phyloP scores from a whole-genome alignment of 306 rosid genomes.

The Prinsepia uniflora region DNA sequence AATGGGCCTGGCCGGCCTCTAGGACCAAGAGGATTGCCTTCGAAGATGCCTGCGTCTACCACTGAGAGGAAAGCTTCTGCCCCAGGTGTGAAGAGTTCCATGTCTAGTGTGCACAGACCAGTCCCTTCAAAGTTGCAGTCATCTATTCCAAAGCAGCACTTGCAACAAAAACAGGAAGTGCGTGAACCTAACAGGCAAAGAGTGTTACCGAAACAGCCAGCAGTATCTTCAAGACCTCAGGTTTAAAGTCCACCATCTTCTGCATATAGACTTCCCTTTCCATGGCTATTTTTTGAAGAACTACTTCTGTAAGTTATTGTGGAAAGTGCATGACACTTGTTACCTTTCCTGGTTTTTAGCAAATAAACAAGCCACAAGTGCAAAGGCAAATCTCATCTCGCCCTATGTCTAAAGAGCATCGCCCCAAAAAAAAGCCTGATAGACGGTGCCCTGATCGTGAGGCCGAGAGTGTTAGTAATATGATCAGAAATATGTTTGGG shows the following conservation, averaged over 20 bases:
- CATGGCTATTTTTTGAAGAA: background rate
- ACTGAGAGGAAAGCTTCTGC: constrained; percentile 45
- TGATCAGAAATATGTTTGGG: constrained; percentile 68
- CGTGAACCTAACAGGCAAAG: constrained; percentile 48
- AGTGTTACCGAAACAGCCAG: constrained; percentile 48
- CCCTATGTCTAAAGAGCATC: constrained; percentile 36
- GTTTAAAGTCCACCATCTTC: constrained; percentile 30
- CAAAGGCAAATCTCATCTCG: constrained; percentile 41
- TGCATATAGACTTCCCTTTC: background rate
- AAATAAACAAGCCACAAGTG: constrained; percentile 55
- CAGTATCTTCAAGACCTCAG: constrained; percentile 56
- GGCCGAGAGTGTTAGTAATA: constrained; percentile 36
- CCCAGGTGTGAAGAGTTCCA: constrained; percentile 36
- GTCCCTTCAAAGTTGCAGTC: constrained; percentile 37
- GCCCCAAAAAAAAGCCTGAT: constrained; percentile 55
- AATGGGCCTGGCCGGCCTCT: constrained; percentile 64
- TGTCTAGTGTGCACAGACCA: constrained; percentile 41
- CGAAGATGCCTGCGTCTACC: constrained; percentile 38
- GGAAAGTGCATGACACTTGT: constrained; percentile 11
- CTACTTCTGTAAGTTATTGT: background rate
- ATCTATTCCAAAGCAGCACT: constrained; percentile 36
- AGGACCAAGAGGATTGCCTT: constrained; percentile 46
- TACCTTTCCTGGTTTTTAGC: constrained; percentile 22
- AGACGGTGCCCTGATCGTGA: constrained; percentile 45
- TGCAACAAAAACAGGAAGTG: constrained; percentile 49